A percentile compares a stretch with the other conserved stretches of the same genome.
phyloP scores from a whole-genome alignment of 2,329 filamentous ascomycete species.

The Ophiocordyceps sinensis region DNA sequence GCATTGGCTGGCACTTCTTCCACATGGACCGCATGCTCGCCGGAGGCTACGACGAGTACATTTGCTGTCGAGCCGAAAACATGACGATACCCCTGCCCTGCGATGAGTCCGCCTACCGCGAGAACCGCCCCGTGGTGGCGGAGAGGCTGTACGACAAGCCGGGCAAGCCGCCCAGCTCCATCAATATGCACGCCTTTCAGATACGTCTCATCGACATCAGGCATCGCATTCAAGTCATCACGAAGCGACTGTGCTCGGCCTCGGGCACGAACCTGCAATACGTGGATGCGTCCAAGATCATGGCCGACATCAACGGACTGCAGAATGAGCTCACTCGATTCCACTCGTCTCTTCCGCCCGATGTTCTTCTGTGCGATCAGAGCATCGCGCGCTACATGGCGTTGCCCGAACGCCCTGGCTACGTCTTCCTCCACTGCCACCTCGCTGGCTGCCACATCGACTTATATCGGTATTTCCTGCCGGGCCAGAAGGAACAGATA shows the following conservation, averaged over 20 bases:
- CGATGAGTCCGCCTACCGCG: constrained; percentile 17
- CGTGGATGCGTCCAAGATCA: constrained; percentile 22
- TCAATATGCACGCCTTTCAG: constrained; percentile 19
- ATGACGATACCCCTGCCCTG: constrained; percentile 24
- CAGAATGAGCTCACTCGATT: constrained; percentile 22
- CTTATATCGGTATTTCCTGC: constrained; percentile 23
- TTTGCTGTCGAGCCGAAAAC: constrained; percentile 19
- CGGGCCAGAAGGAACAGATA: constrained; percentile 17
- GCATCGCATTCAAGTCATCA: constrained; percentile 19
- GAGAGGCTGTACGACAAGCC: constrained; percentile 17
- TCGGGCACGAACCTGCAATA: constrained; percentile 6
- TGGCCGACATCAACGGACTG: constrained; percentile 20
- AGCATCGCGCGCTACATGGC: constrained; percentile 17
- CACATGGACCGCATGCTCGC: constrained; percentile 22
- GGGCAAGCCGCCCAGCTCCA: constrained; percentile 7
- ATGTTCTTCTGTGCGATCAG: constrained; percentile 18
- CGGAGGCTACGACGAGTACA: constrained; percentile 25
- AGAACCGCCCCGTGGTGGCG: constrained; percentile 14
- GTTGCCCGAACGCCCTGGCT: constrained; percentile 17
- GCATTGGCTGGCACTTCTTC: constrained; percentile 24
- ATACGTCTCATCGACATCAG: constrained; percentile 20
- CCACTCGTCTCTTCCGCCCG: constrained; percentile 18
- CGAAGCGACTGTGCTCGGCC: constrained; percentile 11
- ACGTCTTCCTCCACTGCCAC: constrained; percentile 22
- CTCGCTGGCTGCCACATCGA: constrained; percentile 22